A percentile compares a stretch with the other conserved stretches of the same genome.
Conservation (phyloP, 192 early-diverging fungal species). For the Entomortierella lignicola region DNA sequence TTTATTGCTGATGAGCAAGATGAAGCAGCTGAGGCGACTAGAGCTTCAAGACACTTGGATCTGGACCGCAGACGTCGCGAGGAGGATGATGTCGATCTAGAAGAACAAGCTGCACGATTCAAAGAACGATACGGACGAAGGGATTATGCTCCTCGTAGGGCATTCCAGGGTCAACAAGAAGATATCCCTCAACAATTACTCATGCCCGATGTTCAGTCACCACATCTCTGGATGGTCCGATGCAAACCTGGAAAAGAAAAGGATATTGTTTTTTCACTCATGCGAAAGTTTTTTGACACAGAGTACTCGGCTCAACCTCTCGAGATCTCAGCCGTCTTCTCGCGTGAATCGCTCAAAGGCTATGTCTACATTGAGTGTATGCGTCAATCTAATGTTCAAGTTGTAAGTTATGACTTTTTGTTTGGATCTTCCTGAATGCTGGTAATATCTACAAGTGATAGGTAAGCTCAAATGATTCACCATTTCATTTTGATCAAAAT, state of each 20-base stretch:
- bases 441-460: background rate
- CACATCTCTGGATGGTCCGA: slow-evolving; percentile 90
- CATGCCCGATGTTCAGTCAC: slow-evolving; percentile 87
- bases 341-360: slow-evolving; percentile 85
- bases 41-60: slow-evolving; percentile 74
- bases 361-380: slow-evolving; percentile 94
- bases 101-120: slow-evolving; percentile 81
- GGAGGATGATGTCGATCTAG: slow-evolving; percentile 84
- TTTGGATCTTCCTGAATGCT: background rate
- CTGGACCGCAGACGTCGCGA: slow-evolving; percentile 73
- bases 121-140: slow-evolving; percentile 80
- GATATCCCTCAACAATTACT: slow-evolving; percentile 83
- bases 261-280: slow-evolving; percentile 84
- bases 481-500: background rate
- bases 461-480: too few species aligned
- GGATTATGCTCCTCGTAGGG: slow-evolving; percentile 53
- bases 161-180: slow-evolving; percentile 62
- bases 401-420: slow-evolving; percentile 35
- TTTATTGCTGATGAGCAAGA: slow-evolving; percentile 81
- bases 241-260: slow-evolving; percentile 91
- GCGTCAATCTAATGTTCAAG: slow-evolving; percentile 81
- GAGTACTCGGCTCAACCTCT: slow-evolving; percentile 68
- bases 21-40: slow-evolving; percentile 69
- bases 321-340: slow-evolving; percentile 85
- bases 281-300: slow-evolving; percentile 79